Evolutionary conservation across 2,329 filamentous ascomycete genomes (phyloP).

Genomic region (Colletotrichum coccodes): DNA sequence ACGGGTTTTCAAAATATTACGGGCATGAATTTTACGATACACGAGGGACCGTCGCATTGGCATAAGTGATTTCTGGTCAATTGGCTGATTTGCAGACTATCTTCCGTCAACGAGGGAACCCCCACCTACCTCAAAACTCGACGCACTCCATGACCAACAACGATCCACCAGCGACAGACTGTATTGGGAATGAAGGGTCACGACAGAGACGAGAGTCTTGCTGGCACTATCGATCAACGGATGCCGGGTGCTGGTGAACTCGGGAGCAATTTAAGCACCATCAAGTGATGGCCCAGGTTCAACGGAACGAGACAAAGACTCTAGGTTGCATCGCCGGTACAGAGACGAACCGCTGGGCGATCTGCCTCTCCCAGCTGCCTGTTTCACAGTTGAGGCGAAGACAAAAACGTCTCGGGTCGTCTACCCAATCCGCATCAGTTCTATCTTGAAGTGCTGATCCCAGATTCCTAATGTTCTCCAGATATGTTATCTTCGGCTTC

Average conservation of each 20-base stretch:
- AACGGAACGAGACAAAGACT: not conserved
- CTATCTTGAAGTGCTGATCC: not conserved
- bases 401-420: not conserved
- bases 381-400: not conserved
- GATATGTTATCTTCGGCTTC: not conserved
- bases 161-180: not conserved
- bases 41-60: not conserved
- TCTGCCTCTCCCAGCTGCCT: not conserved
- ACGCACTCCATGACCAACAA: not conserved
- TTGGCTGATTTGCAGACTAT: not conserved
- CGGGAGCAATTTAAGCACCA: too few species aligned
- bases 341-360: not conserved
- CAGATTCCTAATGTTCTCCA: not conserved
- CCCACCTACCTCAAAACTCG: not conserved
- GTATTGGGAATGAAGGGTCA: too few species aligned
- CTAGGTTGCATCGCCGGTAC: not conserved
- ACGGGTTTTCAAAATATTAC: slow-evolving; percentile 24
- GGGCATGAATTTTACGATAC: slow-evolving; percentile 21
- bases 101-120: too few species aligned
- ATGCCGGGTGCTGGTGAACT: too few species aligned
- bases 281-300: not conserved
- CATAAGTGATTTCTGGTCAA: not conserved
- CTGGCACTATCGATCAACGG: too few species aligned
- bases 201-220: too few species aligned
- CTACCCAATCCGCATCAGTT: not conserved